These are phyloP conservation scores for Tetrapisispora fleetii DNA, from an alignment of 805 yeast genomes.

Conservation along the genomic window DNA sequence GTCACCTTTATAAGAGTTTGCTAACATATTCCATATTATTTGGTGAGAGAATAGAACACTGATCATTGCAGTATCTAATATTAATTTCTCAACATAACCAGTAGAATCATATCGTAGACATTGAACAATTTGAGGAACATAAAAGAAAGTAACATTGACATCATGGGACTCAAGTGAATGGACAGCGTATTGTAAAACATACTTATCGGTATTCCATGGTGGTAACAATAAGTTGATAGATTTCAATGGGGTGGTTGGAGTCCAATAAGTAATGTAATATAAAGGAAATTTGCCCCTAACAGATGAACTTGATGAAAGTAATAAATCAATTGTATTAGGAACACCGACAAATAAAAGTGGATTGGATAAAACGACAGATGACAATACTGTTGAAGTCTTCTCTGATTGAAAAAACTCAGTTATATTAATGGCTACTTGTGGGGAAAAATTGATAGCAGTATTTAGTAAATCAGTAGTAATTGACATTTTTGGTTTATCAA, in stretches of 20 bases:
- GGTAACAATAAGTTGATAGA: conserved; percentile 79
- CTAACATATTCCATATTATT: conserved; percentile 95
- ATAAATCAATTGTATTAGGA: conserved; percentile 14
- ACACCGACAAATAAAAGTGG: conserved; percentile 41
- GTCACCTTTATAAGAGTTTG: conserved; percentile 85
- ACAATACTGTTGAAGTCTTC: conserved; percentile 29
- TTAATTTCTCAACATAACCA: conserved; percentile 83
- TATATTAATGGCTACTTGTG: conserved; percentile 62
- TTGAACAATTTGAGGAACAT: conserved; percentile 97
- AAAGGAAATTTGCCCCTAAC: conserved; percentile 7
- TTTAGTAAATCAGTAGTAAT: conserved; percentile 31
- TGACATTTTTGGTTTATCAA: conserved; percentile 30
- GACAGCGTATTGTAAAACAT: conserved; percentile 77
- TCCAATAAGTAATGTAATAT: conserved; percentile 52
- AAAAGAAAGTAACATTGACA: conserved; percentile 81
- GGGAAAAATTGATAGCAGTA: conserved; percentile 56
- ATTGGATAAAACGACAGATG: conserved; percentile 37
- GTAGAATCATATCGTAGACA: conserved; percentile 68
- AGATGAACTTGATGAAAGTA: conserved; percentile 6
- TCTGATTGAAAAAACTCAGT: conserved; percentile 41
- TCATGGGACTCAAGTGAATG: conserved; percentile 82
- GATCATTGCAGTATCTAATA: conserved; percentile 84
- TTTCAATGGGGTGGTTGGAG: conserved; percentile 68
- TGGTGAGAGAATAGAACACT: conserved; percentile 93
- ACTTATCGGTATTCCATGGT: conserved; percentile 54